These are phyloP conservation scores for Margaritispora aquatica DNA, from an alignment of 495 filamentous ascomycete species.

Conservation along the genomic window DNA sequence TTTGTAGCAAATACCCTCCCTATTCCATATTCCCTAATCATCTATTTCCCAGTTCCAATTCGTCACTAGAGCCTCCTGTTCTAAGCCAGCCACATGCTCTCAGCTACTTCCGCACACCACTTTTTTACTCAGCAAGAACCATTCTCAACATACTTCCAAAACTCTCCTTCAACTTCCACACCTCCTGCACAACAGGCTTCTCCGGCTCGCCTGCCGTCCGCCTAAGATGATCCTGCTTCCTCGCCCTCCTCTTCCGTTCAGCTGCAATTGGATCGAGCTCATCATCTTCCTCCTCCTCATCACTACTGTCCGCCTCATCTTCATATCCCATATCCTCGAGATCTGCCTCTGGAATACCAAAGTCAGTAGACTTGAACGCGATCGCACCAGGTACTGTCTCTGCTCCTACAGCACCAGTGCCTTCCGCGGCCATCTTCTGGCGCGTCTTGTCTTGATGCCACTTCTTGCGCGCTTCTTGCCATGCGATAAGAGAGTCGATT, in stretches of 20 bases:
- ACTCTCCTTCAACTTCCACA: slow-evolving; percentile 66
- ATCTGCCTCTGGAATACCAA: slow-evolving; percentile 84
- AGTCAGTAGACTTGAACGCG: slow-evolving; percentile 69
- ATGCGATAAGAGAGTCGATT: slow-evolving; percentile 78
- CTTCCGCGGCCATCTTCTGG: slow-evolving; percentile 96
- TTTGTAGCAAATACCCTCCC: too few relatives aligned
- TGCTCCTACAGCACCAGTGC: slow-evolving; percentile 32
- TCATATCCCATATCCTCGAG: slow-evolving; percentile 77
- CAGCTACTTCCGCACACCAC: too few relatives aligned
- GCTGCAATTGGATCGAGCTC: slow-evolving; percentile 78
- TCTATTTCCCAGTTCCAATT: too few relatives aligned
- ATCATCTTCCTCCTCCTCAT: slow-evolving; percentile 70
- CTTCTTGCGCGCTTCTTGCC: slow-evolving; percentile 90
- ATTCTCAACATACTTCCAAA: slow-evolving; percentile 81
- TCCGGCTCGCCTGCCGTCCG: slow-evolving; percentile 81
- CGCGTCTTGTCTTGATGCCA: slow-evolving; percentile 97
- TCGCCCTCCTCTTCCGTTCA: slow-evolving; percentile 69
- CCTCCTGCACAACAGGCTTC: slow-evolving; percentile 76
- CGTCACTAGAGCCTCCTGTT: too few relatives aligned
- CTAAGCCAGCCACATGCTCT: too few relatives aligned
- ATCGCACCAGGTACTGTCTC: slow-evolving; percentile 38
- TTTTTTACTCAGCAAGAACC: slow-evolving; percentile 67
- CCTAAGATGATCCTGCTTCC: slow-evolving; percentile 71
- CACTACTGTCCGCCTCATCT: slow-evolving; percentile 53
- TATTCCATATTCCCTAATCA: too few relatives aligned